Percentiles rank a stretch among this genome's conserved stretches.
Evolutionary conservation across 1,139 yeast species (phyloP).

Genomic region (Blastobotrys niveus): DNA sequence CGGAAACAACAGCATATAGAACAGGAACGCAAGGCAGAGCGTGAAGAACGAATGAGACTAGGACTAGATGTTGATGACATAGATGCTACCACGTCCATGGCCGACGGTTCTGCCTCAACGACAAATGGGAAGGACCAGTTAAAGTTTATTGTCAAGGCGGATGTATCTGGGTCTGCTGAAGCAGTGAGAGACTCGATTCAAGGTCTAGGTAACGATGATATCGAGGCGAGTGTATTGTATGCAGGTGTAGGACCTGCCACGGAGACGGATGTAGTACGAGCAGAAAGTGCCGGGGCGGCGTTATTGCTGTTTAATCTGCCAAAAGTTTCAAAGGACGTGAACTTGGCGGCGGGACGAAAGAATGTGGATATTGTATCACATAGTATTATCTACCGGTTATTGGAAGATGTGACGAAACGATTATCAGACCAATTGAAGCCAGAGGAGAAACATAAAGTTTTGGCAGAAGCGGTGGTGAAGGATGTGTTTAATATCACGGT

Average conservation of each 20-base stretch:
- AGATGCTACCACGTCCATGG: no score
- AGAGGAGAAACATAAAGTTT: constrained; percentile 57
- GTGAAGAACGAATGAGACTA: constrained; percentile 31
- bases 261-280: constrained; percentile 77
- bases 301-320: constrained; percentile 71
- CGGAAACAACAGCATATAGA: constrained; percentile 44
- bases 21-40: constrained; percentile 31
- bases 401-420: constrained; percentile 72
- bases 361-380: constrained; percentile 61
- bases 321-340: constrained; percentile 59
- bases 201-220: constrained; percentile 81
- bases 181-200: constrained; percentile 69
- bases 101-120: constrained; percentile 17
- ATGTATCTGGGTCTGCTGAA: constrained; percentile 70
- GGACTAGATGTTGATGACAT: constrained; percentile 34
- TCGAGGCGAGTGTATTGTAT: constrained; percentile 58
- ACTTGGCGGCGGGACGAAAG: constrained; percentile 51
- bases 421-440: constrained; percentile 62
- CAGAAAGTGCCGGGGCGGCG: constrained; percentile 65
- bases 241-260: constrained; percentile 83
- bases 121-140: constrained; percentile 34
- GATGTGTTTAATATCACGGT: constrained; percentile 65
- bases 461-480: constrained; percentile 65
- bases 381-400: constrained; percentile 78
- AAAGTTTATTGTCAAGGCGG: constrained; percentile 76